Conservation (phyloP, 169 alveolate genomes). For the Plasmodium fragile region DNA sequence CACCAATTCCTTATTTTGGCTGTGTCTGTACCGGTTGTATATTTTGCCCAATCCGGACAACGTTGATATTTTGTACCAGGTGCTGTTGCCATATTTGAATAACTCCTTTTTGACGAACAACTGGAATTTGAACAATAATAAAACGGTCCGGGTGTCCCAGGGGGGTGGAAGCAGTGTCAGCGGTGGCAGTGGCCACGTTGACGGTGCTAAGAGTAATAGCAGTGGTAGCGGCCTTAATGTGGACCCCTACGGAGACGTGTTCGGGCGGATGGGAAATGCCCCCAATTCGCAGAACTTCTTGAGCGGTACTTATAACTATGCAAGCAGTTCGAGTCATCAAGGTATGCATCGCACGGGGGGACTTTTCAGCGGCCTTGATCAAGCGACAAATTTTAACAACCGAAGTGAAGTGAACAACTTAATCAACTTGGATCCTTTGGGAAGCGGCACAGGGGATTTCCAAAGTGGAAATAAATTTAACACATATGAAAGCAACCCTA, state of each 20-base stretch:
- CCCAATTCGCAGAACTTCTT: constrained; percentile 30
- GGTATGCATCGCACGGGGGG: background rate
- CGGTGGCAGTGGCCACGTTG: background rate
- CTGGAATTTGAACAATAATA: constrained; percentile 80
- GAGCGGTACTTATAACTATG: background rate
- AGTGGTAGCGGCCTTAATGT: constrained; percentile 15
- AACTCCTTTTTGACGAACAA: constrained; percentile 81
- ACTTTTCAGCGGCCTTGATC: background rate
- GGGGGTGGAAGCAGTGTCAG: constrained; percentile 3
- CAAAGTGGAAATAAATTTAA: background rate
- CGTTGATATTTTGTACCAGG: constrained; percentile 86
- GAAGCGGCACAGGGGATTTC: background rate
- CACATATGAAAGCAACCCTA: background rate
- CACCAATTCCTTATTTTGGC: constrained; percentile 88
- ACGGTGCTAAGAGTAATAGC: background rate
- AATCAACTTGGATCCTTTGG: constrained; percentile 5
- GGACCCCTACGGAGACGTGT: constrained; percentile 70
- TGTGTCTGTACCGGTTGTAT: constrained; percentile 85
- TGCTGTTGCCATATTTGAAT: constrained; percentile 87
- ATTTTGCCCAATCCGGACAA: constrained; percentile 84
- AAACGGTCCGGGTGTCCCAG: constrained; percentile 41
- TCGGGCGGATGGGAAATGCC: constrained; percentile 14
- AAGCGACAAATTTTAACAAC: background rate
- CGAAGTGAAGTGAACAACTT: background rate
- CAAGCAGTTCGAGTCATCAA: background rate